These are phyloP conservation scores for Ogataea nitratoaversa DNA, from an alignment of 805 yeast species.

Conservation along the genomic window DNA sequence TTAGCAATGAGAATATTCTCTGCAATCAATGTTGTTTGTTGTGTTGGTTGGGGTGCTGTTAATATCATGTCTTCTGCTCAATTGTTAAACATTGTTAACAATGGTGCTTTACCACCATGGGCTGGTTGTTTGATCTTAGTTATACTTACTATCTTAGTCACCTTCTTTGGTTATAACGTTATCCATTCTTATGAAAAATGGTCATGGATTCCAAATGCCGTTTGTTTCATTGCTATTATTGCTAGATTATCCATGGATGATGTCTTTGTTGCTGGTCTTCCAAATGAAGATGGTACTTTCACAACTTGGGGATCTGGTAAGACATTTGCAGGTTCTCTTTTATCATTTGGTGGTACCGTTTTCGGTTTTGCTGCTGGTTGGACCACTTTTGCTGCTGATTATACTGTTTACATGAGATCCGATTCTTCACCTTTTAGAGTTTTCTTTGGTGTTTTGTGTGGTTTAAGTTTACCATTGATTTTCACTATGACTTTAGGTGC, in stretches of 20 bases:
- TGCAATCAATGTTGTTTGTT: constrained; percentile 71
- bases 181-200: constrained; percentile 81
- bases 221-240: constrained; percentile 71
- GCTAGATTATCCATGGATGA: constrained; percentile 68
- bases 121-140: constrained; percentile 81
- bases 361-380: constrained; percentile 93
- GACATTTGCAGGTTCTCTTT: constrained; percentile 68
- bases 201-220: constrained; percentile 82
- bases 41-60: constrained; percentile 95
- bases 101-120: constrained; percentile 72
- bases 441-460: constrained; percentile 59
- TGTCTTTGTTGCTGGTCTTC: constrained; percentile 52
- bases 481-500: constrained; percentile 82
- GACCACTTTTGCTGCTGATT: constrained; percentile 91
- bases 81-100: constrained; percentile 70
- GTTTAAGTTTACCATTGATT: constrained; percentile 63
- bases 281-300: constrained; percentile 23
- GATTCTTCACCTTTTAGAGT: constrained; percentile 54
- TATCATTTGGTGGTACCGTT: constrained; percentile 77
- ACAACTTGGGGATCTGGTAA: constrained; percentile 47
- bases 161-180: constrained; percentile 79
- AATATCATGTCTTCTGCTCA: constrained; percentile 89
- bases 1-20: constrained; percentile 73
- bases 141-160: constrained; percentile 60
- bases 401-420: constrained; percentile 80